These are phyloP conservation scores for Scenedesmus sp. DNA, from an alignment of 163 green algal species.

Conservation along the genomic window DNA sequence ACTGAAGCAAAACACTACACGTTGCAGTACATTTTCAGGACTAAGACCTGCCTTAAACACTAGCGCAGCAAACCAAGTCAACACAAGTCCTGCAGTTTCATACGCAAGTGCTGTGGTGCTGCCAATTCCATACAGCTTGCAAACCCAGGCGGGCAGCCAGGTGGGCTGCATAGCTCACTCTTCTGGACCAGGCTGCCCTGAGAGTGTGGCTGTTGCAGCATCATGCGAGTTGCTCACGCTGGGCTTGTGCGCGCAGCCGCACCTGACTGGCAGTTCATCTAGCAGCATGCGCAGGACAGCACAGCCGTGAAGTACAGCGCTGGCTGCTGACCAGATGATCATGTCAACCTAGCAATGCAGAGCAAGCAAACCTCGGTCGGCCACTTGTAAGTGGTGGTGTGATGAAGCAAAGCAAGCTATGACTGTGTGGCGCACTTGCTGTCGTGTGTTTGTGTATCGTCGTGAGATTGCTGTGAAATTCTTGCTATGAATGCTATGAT, in stretches of 20 bases:
- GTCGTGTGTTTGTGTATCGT: background rate
- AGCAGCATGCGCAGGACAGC: constrained; percentile 36
- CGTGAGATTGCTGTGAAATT: background rate
- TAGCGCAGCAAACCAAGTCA: no score
- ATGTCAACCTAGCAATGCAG: constrained; percentile 22
- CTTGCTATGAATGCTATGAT: background rate
- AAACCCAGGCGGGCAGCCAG: background rate
- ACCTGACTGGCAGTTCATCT: constrained; percentile 41
- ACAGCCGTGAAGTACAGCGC: constrained; percentile 16
- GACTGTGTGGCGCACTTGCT: background rate
- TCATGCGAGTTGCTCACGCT: background rate
- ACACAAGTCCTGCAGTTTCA: no score
- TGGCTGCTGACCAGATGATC: constrained; percentile 25
- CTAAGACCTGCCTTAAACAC: no score
- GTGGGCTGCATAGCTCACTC: background rate
- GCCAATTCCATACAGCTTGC: no score
- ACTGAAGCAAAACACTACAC: no score
- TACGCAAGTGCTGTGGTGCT: no score
- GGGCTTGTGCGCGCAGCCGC: background rate
- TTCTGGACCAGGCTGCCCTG: background rate
- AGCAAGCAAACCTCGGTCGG: background rate
- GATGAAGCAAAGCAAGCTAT: no score
- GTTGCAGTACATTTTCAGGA: no score
- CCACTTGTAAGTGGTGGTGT: no score
- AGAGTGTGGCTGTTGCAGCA: background rate